Base-by-base conservation (phyloP, 2,329 filamentous ascomycete genomes). In the Aspergillus calidoustus region DNA sequence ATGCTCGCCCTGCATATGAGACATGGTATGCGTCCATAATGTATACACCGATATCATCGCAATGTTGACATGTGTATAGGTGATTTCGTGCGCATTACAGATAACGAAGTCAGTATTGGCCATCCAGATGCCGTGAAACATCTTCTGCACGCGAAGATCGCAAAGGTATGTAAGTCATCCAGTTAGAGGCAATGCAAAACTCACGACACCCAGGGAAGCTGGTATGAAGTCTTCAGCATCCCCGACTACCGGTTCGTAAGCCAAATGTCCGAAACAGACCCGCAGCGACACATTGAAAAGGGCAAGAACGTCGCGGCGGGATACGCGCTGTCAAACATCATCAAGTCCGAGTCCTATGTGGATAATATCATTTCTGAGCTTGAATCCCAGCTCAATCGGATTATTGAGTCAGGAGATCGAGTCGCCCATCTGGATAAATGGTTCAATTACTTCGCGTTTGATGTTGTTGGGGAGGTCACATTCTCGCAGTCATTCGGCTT, bases 61-160 rank as follows among this genome's bases (percentile, higher is more conserved):
- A 28, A 1, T 23, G 3, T 22, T 23, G 19, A 49, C 19, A 31
- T 31, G 48, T 76, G 11, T n/a, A 7, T 44, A 55, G 74, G 76
- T 2, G 66, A 73, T 34, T 82, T 82, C 65, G 76, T 82, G 31
- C 78, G 81, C 17, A 80, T 82, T 34, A 71, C 73, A 6, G 71
- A 75, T 28, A 76, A 81, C 54, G 80, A 82, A 72, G 74, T 82
- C 62, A 80, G 77, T 60, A 73, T 82, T 44, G 73, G 73, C 54
- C 76, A 82, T 63, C 76, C 79, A 1, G 74, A 80, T 61, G 80
- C 74, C 15, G 70, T 80, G 22, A 71, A 70, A 22, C 68, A 73
- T 49, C 68, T 82, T 13, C 71, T 81, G 1, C 64, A 75, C 30
- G 69, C 68, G 1, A 69, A 68, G 4, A 67, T 71, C 22, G 34